Evolutionary conservation across 768 basidiomycete genomes (phyloP).

Genomic region (Rhodosporidiobolus odoratus): DNA sequence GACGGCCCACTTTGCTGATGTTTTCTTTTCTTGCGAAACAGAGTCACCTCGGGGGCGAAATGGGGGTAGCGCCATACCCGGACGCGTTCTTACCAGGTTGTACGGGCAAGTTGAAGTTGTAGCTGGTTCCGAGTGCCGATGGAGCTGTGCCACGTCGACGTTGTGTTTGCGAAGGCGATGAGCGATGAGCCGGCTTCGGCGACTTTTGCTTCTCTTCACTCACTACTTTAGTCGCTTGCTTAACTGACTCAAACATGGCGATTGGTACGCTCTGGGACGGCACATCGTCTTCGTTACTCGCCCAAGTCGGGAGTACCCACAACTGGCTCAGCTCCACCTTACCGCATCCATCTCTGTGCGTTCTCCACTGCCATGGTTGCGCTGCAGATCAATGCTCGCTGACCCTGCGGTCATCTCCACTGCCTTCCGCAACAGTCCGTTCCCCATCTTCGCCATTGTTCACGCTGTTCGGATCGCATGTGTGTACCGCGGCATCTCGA

Average conservation of each 20-base stretch:
- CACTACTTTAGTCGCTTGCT: not conserved
- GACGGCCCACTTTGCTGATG: not conserved
- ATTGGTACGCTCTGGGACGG: slow-evolving; percentile 16
- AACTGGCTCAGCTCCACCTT: slow-evolving; percentile 6
- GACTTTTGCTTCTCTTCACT: not conserved
- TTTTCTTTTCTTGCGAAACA: not conserved
- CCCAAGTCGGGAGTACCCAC: not conserved
- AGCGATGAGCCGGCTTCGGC: not conserved
- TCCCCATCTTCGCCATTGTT: slow-evolving; percentile 31
- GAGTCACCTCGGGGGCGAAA: slow-evolving; percentile 10
- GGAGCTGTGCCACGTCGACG: no score
- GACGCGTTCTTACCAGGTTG: slow-evolving; percentile 5
- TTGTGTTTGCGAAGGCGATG: not conserved
- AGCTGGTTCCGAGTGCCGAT: not conserved
- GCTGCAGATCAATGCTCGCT: not conserved
- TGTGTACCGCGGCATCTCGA: slow-evolving; percentile 33
- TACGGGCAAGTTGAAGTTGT: slow-evolving; percentile 13
- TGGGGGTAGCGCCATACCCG: slow-evolving; percentile 4
- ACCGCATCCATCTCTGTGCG: slow-evolving; percentile 10
- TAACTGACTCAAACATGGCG: not conserved
- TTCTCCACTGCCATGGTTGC: not conserved
- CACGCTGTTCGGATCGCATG: slow-evolving; percentile 34
- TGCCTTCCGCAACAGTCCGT: slow-evolving; percentile 1
- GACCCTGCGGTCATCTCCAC: no score
- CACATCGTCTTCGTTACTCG: slow-evolving; percentile 4